These are phyloP conservation scores for Austroboletus festivus DNA, from an alignment of 768 basidiomycete species.

Conservation along the genomic window DNA sequence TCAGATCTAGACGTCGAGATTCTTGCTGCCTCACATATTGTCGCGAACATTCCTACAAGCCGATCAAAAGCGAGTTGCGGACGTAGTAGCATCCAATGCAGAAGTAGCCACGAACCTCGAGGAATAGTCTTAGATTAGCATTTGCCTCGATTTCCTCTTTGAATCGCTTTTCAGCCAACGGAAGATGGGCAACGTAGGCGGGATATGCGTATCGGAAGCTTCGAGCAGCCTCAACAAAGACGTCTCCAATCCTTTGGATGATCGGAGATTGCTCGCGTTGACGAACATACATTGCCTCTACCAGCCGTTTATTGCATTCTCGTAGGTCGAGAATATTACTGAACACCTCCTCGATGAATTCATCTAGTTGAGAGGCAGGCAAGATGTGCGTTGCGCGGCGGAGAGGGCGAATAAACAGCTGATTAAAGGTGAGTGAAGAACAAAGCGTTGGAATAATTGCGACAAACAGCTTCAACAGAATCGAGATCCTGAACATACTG, in stretches of 20 bases:
- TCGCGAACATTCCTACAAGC: slow-evolving; percentile 31
- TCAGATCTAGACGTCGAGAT: slow-evolving; percentile 56
- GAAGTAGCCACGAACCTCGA: slow-evolving; percentile 57
- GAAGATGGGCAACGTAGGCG: slow-evolving; percentile 79
- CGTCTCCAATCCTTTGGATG: slow-evolving; percentile 82
- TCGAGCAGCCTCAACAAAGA: slow-evolving; percentile 82
- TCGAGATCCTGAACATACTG: slow-evolving; percentile 88
- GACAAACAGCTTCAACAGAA: slow-evolving; percentile 64
- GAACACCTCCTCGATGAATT: slow-evolving; percentile 88
- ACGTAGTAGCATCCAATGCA: neutral
- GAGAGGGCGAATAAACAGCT: slow-evolving; percentile 55
- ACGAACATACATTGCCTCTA: slow-evolving; percentile 82
- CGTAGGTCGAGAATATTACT: slow-evolving; percentile 86
- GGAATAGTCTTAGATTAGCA: slow-evolving; percentile 74
- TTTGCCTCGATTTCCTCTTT: slow-evolving; percentile 85
- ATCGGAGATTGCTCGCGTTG: slow-evolving; percentile 81
- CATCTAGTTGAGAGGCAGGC: slow-evolving; percentile 55
- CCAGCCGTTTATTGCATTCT: slow-evolving; percentile 75
- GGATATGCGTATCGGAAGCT: slow-evolving; percentile 89
- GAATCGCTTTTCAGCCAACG: slow-evolving; percentile 79
- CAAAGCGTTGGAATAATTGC: slow-evolving; percentile 13
- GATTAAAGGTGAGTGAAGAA: slow-evolving; percentile 30
- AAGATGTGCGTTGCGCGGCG: slow-evolving; percentile 59
- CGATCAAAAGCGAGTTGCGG: slow-evolving; percentile 1
- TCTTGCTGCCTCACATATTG: slow-evolving; percentile 53